Evolutionary conservation across 768 basidiomycete species (phyloP), one percentile per base, ranked within the genome.

Genomic region (Mycena belliarum): DNA sequence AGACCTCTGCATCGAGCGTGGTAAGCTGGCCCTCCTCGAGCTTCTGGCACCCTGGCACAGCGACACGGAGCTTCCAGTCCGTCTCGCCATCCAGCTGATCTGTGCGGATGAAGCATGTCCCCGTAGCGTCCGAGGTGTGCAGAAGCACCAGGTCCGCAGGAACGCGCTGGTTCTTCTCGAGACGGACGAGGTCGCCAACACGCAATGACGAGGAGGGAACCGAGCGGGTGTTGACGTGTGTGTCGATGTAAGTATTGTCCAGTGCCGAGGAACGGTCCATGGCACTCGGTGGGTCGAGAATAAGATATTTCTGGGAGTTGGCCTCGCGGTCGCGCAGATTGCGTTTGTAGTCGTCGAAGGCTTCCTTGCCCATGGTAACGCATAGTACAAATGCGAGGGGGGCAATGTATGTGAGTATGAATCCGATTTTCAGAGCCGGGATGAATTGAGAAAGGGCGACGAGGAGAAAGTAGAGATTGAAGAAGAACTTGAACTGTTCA

Each of bases 401-500:
- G 0, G 94, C 96, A 56, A 98, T 84, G 70, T 98, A 99, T 21
- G 97, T 99, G 44, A 89, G 79, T 61, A 98, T 93, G 70, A 94
- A 98, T 9, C 95, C 95, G 57, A 97, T 99, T 76, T 94, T 95
- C 57, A 99, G 83, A 0, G 95, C 91, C 15, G 97, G 97, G 18
- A 99, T 77, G 69, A 99, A 97, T 72, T 98, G 97, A 10, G 91
- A 94, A 9, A 98, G 79, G 0, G 97, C 97, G 35, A 99, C 97
- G 23, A 98, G 87, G 12, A 98, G 84, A 70, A 99, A 99, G 73
- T 98, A 99, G 8, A 98, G 81, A 70, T 98, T 99, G 85, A 97
- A 98, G 79, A 99, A 99, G 80, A 96, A 98, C 74, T 98, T 98
- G 88, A 98, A 99, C 71, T 98, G 96, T 72, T 98, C 95, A 72